These are phyloP conservation scores for Neurospora tetraspora DNA, from an alignment of 495 filamentous ascomycete species.

Conservation along the genomic window DNA sequence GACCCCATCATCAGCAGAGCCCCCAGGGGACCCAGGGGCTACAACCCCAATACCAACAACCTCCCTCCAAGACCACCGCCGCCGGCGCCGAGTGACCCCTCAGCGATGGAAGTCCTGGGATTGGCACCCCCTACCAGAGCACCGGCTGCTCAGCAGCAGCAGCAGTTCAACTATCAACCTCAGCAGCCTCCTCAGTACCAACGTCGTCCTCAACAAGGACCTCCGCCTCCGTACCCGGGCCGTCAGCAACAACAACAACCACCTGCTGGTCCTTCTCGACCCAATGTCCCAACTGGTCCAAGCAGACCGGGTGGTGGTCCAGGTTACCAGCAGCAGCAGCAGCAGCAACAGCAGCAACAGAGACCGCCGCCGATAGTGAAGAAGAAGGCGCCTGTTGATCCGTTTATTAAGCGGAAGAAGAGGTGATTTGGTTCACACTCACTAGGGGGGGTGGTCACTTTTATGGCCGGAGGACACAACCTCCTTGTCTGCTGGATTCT, in stretches of 20 bases:
- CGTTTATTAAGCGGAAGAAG: slow-evolving; percentile 35
- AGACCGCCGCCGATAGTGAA: slow-evolving; percentile 14
- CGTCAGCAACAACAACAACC: slow-evolving; percentile 1
- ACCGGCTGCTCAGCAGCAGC: background rate
- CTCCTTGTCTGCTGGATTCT: background rate
- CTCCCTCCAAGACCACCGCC: background rate
- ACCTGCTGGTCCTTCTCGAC: background rate
- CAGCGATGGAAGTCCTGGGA: slow-evolving; percentile 23
- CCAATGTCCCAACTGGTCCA: background rate
- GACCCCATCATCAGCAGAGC: slow-evolving; percentile 1
- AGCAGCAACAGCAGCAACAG: background rate
- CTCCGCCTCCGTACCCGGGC: slow-evolving; percentile 8
- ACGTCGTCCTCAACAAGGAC: slow-evolving; percentile 2
- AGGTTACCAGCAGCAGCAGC: background rate
- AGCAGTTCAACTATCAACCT: background rate
- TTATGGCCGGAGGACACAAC: background rate
- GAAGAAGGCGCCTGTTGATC: slow-evolving; percentile 27
- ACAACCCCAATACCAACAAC: background rate
- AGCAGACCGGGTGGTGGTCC: slow-evolving; percentile 1
- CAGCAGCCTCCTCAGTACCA: background rate
- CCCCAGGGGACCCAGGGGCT: slow-evolving; percentile 1
- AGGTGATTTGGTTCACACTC: slow-evolving; percentile 2
- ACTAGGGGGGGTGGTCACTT: background rate
- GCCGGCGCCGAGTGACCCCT: slow-evolving; percentile 14
- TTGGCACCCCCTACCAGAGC: slow-evolving; percentile 13